Conservation (phyloP, 768 basidiomycete species). For the Wakefieldia striispora region DNA sequence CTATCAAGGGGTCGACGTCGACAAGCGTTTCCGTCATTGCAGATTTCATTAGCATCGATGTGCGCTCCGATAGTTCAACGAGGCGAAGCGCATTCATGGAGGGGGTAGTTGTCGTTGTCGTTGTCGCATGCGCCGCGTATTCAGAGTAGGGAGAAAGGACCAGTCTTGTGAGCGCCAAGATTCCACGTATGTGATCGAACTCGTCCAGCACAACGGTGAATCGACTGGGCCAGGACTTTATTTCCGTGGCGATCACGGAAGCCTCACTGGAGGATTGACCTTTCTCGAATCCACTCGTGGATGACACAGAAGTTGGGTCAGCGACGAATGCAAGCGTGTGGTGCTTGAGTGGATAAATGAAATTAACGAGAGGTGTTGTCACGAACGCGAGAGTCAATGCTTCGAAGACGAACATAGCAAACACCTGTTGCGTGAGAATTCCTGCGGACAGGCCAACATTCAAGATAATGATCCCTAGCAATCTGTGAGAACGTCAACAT, state of each 20-base stretch:
- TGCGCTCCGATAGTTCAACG: constrained; percentile 74
- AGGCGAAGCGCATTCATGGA: constrained; percentile 74
- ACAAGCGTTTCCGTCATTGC: constrained; percentile 65
- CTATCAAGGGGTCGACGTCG: constrained; percentile 67
- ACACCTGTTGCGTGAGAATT: constrained; percentile 72
- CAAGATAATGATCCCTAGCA: constrained; percentile 92
- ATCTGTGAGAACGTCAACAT: constrained; percentile 37
- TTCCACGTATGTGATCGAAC: constrained; percentile 81
- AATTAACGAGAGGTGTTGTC: constrained; percentile 73
- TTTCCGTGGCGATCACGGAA: constrained; percentile 7
- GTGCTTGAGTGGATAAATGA: constrained; percentile 64
- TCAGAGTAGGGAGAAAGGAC: constrained; percentile 43
- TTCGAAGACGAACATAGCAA: constrained; percentile 94
- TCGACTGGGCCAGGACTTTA: constrained; percentile 45
- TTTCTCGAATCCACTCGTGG: constrained; percentile 31
- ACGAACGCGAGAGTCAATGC: constrained; percentile 80
- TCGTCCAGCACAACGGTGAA: constrained; percentile 89
- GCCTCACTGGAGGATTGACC: constrained; percentile 8
- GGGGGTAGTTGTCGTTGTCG: constrained; percentile 19
- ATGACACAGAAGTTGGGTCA: not conserved
- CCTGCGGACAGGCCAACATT: constrained; percentile 86
- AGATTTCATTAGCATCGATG: constrained; percentile 61
- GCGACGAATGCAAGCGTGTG: constrained; percentile 43
- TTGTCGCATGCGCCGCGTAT: constrained; percentile 2
- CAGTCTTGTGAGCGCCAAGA: constrained; percentile 88